Percentiles rank a stretch among this genome's conserved stretches.
These are phyloP conservation scores for barley (Hordeum vulgare) DNA, from an alignment of 176 grass and related monocot genomes.

Conservation along the genomic window DNA sequence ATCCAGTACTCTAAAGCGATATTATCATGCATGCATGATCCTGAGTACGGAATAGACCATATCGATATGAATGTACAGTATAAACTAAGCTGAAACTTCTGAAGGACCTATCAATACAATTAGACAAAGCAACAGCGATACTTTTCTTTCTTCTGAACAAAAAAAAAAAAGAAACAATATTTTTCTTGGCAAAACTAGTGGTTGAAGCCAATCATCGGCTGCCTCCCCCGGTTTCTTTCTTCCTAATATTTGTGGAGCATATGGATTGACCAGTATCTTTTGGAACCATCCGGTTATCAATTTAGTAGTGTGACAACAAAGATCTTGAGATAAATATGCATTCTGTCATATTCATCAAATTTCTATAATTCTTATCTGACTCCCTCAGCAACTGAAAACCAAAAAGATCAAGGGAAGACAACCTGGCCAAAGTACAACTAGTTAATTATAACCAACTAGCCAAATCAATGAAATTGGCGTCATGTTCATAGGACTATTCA, in stretches of 20 bases:
- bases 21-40: not conserved
- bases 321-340: not conserved
- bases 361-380: not conserved
- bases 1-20: not conserved
- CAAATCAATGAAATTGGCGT: not conserved
- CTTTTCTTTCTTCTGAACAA: not conserved
- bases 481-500: not conserved
- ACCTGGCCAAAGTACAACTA: not conserved
- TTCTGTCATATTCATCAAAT: not conserved
- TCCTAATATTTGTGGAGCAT: not conserved
- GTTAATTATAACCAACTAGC: not conserved
- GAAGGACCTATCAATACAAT: not conserved
- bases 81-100: not conserved
- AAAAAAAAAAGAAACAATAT: not conserved
- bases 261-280: not conserved
- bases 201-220: constrained; percentile 19
- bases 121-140: not conserved
- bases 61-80: not conserved
- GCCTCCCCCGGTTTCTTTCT: not conserved
- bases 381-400: constrained; percentile 5
- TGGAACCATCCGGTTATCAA: not conserved
- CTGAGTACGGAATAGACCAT: not conserved
- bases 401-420: not conserved
- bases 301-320: not conserved
- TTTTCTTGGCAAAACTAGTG: not conserved